phyloP scores from a whole-genome alignment of 2,329 filamentous ascomycete genomes.

The Periconia digitata region DNA sequence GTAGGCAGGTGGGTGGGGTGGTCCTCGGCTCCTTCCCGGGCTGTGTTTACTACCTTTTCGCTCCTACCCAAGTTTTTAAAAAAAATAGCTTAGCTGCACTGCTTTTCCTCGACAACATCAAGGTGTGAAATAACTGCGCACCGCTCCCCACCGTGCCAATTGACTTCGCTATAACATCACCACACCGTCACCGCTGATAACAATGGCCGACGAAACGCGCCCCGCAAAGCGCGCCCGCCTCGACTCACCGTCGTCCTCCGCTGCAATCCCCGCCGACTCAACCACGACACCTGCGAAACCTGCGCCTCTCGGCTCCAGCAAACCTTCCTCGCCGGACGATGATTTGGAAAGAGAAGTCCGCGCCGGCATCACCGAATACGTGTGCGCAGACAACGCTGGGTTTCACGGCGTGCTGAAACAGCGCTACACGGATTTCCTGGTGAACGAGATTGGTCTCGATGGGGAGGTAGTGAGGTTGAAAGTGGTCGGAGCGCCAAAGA shows the following conservation, averaged over 20 bases:
- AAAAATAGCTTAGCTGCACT: too few relatives aligned
- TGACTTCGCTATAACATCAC: too few relatives aligned
- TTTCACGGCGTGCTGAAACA: slow-evolving; percentile 70
- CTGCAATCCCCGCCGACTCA: slow-evolving; percentile 1
- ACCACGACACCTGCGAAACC: slow-evolving; percentile 5
- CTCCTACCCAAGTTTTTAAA: too few relatives aligned
- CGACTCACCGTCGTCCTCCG: slow-evolving; percentile 20
- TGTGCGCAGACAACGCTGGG: slow-evolving; percentile 58
- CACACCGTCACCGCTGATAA: not conserved
- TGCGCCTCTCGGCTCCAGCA: slow-evolving; percentile 13
- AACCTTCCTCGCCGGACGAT: slow-evolving; percentile 16
- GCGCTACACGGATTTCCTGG: slow-evolving; percentile 86
- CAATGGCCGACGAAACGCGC: slow-evolving; percentile 15
- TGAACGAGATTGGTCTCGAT: slow-evolving; percentile 80
- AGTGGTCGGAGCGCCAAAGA: slow-evolving; percentile 41
- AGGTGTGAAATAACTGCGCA: too few relatives aligned
- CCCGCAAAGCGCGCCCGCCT: slow-evolving; percentile 38
- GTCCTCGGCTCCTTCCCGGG: too few relatives aligned
- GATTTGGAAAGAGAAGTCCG: slow-evolving; percentile 46
- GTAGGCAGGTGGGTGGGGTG: too few relatives aligned
- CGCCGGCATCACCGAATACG: slow-evolving; percentile 65
- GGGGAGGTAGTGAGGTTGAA: slow-evolving; percentile 75
- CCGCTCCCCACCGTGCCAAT: too few relatives aligned
- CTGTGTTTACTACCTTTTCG: too few relatives aligned
- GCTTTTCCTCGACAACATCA: too few relatives aligned